These are phyloP conservation scores for Chlamydomonas incerta DNA, from an alignment of 139 green algal genomes.

Conservation along the genomic window DNA sequence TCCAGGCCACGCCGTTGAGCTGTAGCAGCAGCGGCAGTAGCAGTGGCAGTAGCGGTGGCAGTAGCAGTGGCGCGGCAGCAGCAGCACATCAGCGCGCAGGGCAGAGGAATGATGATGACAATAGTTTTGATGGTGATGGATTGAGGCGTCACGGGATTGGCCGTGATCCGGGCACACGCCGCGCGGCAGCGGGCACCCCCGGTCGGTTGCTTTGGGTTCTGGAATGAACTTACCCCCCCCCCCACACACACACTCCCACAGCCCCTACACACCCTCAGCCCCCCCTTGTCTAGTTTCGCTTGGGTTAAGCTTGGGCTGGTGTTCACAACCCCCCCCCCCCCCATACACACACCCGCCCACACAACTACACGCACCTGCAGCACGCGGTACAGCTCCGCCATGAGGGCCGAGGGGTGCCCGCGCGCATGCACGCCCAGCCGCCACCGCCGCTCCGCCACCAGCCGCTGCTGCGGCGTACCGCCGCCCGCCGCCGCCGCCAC, in stretches of 20 bases:
- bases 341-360: not conserved
- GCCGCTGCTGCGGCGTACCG: constrained; percentile 57
- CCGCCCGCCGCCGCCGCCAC: not conserved
- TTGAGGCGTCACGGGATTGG: too few species aligned
- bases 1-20: constrained; percentile 82
- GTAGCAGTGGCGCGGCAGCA: not conserved
- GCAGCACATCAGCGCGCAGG: not conserved
- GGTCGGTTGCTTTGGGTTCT: too few species aligned
- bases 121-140: too few species aligned
- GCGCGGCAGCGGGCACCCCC: too few species aligned
- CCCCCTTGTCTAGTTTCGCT: too few species aligned
- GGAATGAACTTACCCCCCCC: not conserved
- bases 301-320: too few species aligned
- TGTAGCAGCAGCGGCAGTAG: not conserved
- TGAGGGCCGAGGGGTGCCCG: constrained; percentile 85
- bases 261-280: too few species aligned
- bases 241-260: not conserved
- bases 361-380: constrained; percentile 55
- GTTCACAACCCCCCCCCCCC: not conserved
- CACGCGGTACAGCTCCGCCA: constrained; percentile 82
- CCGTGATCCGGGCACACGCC: too few species aligned
- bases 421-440: constrained; percentile 80
- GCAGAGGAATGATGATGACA: too few species aligned
- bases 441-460: constrained; percentile 94
- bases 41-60: too few species aligned